These are phyloP conservation scores for Lactifluus piperatus DNA, from an alignment of 768 basidiomycete genomes.

Conservation along the genomic window DNA sequence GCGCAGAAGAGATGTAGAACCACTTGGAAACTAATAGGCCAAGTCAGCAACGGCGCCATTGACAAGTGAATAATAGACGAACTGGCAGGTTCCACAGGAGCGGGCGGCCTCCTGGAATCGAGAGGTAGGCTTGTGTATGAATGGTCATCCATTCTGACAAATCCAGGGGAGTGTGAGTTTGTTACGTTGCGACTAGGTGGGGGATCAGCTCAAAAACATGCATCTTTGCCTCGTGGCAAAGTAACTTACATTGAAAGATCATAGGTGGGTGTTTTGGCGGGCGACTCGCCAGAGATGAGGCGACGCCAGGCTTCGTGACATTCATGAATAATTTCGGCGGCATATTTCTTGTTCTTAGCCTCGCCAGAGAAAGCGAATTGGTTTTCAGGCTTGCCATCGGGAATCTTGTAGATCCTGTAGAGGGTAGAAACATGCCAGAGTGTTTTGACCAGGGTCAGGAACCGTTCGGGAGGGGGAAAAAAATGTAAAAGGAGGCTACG, in stretches of 20 bases:
- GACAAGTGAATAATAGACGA: constrained; percentile 26
- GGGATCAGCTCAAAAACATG: not conserved
- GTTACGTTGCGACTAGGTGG: constrained; percentile 68
- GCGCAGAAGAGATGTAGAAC: constrained; percentile 91
- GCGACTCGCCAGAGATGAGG: constrained; percentile 71
- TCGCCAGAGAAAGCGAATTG: constrained; percentile 99
- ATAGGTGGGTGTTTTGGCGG: constrained; percentile 61
- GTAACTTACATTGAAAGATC: constrained; percentile 71
- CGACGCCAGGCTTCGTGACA: constrained; percentile 98
- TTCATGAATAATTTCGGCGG: constrained; percentile 97
- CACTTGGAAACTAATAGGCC: constrained; percentile 64
- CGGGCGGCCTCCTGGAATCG: constrained; percentile 78
- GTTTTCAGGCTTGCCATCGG: constrained; percentile 95
- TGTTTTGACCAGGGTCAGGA: not conserved
- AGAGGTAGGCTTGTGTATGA: constrained; percentile 57
- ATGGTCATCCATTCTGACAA: constrained; percentile 52
- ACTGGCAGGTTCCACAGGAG: constrained; percentile 88
- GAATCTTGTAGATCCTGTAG: constrained; percentile 87
- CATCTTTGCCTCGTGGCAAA: not conserved
- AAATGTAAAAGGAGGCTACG: not conserved
- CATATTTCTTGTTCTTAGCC: constrained; percentile 99
- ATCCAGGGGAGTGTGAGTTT: constrained; percentile 63
- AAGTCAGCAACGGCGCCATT: not conserved
- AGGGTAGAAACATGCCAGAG: not conserved
- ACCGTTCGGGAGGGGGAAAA: too few species aligned